Evolutionary conservation across 2,329 filamentous ascomycete species (phyloP), one percentile per base, ranked within the genome.

Genomic region (Colletotrichum eremochloae): DNA sequence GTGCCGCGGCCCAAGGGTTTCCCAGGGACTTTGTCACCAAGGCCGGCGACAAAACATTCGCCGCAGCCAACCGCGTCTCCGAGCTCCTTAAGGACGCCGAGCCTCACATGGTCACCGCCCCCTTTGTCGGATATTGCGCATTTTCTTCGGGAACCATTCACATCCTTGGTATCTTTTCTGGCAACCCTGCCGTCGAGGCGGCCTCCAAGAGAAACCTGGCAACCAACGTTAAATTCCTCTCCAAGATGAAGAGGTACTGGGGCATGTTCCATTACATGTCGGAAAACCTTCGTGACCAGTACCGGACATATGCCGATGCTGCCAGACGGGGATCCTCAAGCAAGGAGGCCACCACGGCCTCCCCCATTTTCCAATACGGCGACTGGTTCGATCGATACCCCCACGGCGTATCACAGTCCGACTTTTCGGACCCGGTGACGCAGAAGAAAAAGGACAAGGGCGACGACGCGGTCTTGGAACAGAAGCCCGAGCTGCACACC

Each of bases 221-320:
- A 1, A 93, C 92, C 75, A 98, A 97, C 75, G 93, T 98, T 77
- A 94, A 93, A 78, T 98, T 96, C 77, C 84, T 99, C 56, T 92
- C 93, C 67, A 96, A 94, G 82, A 97, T 98, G 94, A 98, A 97
- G 85, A 94, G 94, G 72, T 95, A 96, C 78, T 99, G 96, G 96
- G 96, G 96, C 72, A 97, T 98, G 93, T 98, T 98, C 79, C 94
- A 97, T 80, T 98, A 95, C 84, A 95, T 98, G 89, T 92, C 94
- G 0, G 95, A 98, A 79, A 96, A 96, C 77, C 87, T 98, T 46
- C 95, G 96, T 72, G 93, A 96, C 67, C 91, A 97, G 73, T 99
- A 97, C 79, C 90, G 93, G 63, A 90, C 91, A 60, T 96, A 95
- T 76, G 92, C 95, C 20, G 95, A 98, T 80, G 92, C 92, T n/a